phyloP scores from a whole-genome alignment of 2,329 filamentous ascomycete species.

The Epichloe brachyelytri region DNA sequence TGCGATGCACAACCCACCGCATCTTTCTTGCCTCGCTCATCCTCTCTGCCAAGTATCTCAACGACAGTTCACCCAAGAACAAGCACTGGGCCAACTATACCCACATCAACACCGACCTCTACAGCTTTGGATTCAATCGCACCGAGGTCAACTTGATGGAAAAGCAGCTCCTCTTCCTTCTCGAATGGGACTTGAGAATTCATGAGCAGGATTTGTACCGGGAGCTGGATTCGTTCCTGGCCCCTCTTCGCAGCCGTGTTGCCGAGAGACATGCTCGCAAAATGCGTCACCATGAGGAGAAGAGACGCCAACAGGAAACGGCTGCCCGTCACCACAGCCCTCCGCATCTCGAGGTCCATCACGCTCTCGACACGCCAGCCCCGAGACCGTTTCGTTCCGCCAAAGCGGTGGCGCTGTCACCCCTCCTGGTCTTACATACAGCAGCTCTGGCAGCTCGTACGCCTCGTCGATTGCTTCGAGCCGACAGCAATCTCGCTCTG shows the following conservation, averaged over 20 bases:
- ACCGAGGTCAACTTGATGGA: slow-evolving; percentile 99
- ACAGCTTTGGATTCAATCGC: slow-evolving; percentile 77
- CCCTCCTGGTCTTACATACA: slow-evolving; percentile 37
- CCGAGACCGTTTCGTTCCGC: slow-evolving; percentile 27
- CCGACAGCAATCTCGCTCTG: slow-evolving; percentile 35
- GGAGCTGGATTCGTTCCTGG: slow-evolving; percentile 79
- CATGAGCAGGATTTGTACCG: slow-evolving; percentile 72
- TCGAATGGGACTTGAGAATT: slow-evolving; percentile 90
- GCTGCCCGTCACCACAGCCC: slow-evolving; percentile 32
- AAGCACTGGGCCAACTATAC: slow-evolving; percentile 99
- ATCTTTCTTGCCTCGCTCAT: slow-evolving; percentile 90
- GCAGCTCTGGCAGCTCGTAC: slow-evolving; percentile 36
- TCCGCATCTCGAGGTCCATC: slow-evolving; percentile 30
- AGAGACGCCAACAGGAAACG: slow-evolving; percentile 26
- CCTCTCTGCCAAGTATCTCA: slow-evolving; percentile 88
- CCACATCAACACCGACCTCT: slow-evolving; percentile 50
- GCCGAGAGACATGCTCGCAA: slow-evolving; percentile 37
- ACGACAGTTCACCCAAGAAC: slow-evolving; percentile 98
- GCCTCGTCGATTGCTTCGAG: slow-evolving; percentile 35
- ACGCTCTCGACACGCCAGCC: slow-evolving; percentile 26
- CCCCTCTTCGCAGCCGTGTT: slow-evolving; percentile 59
- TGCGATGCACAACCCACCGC: slow-evolving; percentile 90
- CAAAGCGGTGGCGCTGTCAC: slow-evolving; percentile 24
- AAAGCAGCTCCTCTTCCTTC: slow-evolving; percentile 87
- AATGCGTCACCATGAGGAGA: slow-evolving; percentile 35